A percentile compares a stretch with the other conserved stretches of the same genome.
phyloP scores from a whole-genome alignment of 2,329 filamentous ascomycete species.

The Microsporum ferrugineum region DNA sequence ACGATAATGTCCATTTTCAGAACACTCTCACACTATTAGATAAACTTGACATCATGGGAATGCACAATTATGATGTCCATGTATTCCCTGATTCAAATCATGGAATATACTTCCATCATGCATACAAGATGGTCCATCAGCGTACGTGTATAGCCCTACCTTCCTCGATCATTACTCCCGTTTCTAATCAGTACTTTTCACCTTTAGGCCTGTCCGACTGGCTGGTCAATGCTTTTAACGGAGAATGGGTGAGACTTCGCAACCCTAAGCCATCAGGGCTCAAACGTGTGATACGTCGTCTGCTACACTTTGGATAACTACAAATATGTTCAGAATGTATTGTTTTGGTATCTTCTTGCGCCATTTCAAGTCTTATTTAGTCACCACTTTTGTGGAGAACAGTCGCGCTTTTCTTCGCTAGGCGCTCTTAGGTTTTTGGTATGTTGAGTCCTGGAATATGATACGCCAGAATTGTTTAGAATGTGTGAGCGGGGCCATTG shows the following conservation, averaged over 20 bases:
- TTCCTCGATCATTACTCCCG: neutral
- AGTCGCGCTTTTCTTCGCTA: neutral
- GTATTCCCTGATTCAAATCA: slow-evolving; percentile 96
- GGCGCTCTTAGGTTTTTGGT: neutral
- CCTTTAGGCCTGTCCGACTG: slow-evolving; percentile 49
- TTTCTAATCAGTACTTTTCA: neutral
- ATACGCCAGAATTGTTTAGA: neutral
- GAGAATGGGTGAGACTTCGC: slow-evolving; percentile 65
- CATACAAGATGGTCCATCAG: slow-evolving; percentile 80
- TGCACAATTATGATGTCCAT: slow-evolving; percentile 94
- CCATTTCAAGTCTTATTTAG: neutral
- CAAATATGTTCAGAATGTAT: neutral
- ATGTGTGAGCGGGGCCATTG: neutral
- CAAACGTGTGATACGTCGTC: slow-evolving; percentile 10
- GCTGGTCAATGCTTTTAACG: slow-evolving; percentile 96
- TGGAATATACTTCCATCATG: slow-evolving; percentile 88
- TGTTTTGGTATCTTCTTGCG: neutral
- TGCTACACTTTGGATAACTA: neutral
- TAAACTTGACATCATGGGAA: slow-evolving; percentile 63
- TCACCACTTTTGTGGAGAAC: neutral
- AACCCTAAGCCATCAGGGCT: slow-evolving; percentile 33
- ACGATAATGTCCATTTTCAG: slow-evolving; percentile 97
- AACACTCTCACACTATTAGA: slow-evolving; percentile 83
- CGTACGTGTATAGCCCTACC: slow-evolving; percentile 49
- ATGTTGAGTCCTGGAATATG: neutral